Evolutionary conservation across 2,329 filamentous ascomycete species (phyloP).

Genomic region (Thyridium curvatum): DNA sequence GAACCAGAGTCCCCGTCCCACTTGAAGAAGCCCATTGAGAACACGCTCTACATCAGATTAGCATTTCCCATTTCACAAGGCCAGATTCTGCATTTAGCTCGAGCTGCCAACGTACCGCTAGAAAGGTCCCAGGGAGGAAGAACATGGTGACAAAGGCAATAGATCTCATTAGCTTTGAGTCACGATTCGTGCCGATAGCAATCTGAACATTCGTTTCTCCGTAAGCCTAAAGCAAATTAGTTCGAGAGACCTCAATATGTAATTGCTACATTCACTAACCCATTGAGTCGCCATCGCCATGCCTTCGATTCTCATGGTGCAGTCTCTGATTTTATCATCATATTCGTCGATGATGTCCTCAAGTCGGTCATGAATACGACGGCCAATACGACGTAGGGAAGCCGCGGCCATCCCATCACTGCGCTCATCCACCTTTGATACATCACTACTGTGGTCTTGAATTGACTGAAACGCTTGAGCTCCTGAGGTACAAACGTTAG

Average conservation of each 20-base stretch:
- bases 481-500: no score
- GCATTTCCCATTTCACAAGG: no score
- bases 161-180: constrained; percentile 19
- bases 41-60: background rate
- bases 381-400: constrained; percentile 4
- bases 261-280: no score
- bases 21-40: constrained; percentile 3
- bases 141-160: constrained; percentile 23
- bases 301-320: constrained; percentile 24
- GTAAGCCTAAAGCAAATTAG: constrained; percentile 11
- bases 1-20: background rate
- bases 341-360: constrained; percentile 19
- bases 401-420: no score
- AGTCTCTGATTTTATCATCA: constrained; percentile 22
- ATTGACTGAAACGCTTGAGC: no score
- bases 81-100: no score
- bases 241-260: no score
- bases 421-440: no score
- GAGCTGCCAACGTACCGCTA: constrained; percentile 16
- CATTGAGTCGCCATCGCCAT: constrained; percentile 27
- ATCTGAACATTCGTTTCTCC: constrained; percentile 21
- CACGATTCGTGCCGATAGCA: constrained; percentile 16
- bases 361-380: constrained; percentile 13
- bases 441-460: no score
- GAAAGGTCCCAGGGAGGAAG: constrained; percentile 22